These are phyloP conservation scores for Cupressus sempervirens DNA, from an alignment of 75 land plant species.

Conservation along the genomic window DNA sequence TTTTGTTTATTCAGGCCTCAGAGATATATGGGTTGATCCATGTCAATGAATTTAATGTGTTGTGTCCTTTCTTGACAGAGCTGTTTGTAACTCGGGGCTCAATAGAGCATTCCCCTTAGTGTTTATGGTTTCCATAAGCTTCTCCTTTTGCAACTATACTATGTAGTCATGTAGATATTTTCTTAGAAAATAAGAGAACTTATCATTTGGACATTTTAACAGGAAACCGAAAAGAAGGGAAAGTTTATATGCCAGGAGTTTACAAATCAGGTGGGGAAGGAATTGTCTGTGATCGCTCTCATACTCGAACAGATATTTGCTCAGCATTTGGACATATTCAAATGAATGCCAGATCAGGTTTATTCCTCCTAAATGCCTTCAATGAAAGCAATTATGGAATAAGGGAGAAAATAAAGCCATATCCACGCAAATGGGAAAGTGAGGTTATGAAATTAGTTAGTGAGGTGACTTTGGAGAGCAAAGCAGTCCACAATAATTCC, in stretches of 20 bases:
- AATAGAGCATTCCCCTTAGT: background rate
- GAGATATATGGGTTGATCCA: background rate
- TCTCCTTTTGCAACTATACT: background rate
- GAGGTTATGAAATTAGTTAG: constrained; percentile 32
- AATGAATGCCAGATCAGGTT: background rate
- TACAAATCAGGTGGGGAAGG: background rate
- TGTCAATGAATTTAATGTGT: background rate
- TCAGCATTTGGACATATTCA: constrained; percentile 18
- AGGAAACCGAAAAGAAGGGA: background rate
- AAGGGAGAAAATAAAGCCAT: constrained; percentile 46
- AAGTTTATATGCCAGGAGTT: background rate
- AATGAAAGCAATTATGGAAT: constrained; percentile 7
- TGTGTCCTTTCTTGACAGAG: background rate
- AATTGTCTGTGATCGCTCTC: constrained; percentile 54
- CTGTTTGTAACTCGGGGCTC: background rate
- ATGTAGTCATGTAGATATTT: background rate
- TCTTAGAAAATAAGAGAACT: background rate
- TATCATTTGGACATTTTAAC: background rate
- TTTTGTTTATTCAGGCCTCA: background rate
- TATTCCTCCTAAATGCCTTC: constrained; percentile 16
- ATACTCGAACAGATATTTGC: constrained; percentile 46
- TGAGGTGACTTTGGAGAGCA: constrained; percentile 25
- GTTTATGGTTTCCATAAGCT: background rate
- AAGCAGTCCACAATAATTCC: background rate
- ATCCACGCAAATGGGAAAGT: constrained; percentile 61